Evolutionary conservation across 2,329 filamentous ascomycete species (phyloP).

Genomic region (Tympanopsis confertula): DNA sequence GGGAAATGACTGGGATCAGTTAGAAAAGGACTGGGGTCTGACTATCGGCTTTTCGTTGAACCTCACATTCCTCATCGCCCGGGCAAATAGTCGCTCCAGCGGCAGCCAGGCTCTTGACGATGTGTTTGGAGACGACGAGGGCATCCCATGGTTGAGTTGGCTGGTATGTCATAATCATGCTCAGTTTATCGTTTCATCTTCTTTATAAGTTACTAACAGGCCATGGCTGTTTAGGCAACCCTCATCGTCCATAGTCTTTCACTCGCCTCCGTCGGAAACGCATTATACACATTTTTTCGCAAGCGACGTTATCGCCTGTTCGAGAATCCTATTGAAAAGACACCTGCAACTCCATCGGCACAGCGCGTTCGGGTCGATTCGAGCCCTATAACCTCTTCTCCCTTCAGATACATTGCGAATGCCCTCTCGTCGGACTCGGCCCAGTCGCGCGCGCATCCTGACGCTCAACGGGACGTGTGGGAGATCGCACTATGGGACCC

Average conservation of each 20-base stretch:
- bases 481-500: conserved; percentile 91
- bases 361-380: conserved; percentile 81
- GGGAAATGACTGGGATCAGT: conserved; percentile 72
- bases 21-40: conserved; percentile 63
- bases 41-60: conserved; percentile 64
- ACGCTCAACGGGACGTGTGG: conserved; percentile 80
- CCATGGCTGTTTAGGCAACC: conserved; percentile 37
- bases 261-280: conserved; percentile 59
- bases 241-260: conserved; percentile 62
- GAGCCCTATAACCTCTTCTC: conserved; percentile 66
- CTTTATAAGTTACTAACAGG: conserved; percentile 3
- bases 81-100: conserved; percentile 54
- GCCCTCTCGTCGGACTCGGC: conserved; percentile 58
- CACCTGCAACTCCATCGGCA: conserved; percentile 72
- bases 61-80: conserved; percentile 67
- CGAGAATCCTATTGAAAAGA: conserved; percentile 68
- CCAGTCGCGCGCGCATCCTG: conserved; percentile 74
- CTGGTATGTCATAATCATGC: conserved; percentile 30
- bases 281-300: conserved; percentile 69
- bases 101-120: conserved; percentile 52
- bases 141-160: conserved; percentile 52
- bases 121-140: conserved; percentile 66
- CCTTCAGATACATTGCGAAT: conserved; percentile 61
- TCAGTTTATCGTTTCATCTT: conserved; percentile 6
- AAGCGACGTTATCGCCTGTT: conserved; percentile 85